phyloP scores from a whole-genome alignment of 2,329 filamentous ascomycete genomes.

The Stenocarpella maydis region DNA sequence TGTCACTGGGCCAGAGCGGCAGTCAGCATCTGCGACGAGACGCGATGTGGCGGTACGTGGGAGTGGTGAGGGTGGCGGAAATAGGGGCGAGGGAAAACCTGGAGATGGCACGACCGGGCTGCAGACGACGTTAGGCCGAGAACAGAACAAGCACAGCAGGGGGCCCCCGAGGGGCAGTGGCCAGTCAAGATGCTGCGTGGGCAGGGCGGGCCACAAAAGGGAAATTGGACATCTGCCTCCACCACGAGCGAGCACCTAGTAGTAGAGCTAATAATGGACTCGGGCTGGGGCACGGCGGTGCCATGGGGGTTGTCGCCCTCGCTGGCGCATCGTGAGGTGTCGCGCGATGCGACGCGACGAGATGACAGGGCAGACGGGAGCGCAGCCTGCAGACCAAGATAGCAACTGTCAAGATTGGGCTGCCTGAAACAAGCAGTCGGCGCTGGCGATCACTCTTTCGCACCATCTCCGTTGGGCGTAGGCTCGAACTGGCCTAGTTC shows the following conservation, averaged over 20 bases:
- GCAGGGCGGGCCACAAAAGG: conserved; percentile 34
- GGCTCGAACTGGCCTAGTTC: conserved; percentile 1
- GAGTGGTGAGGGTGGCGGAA: conserved; percentile 10
- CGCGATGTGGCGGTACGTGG: conserved; percentile 1
- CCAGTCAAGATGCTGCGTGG: conserved; percentile 8
- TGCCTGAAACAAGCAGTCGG: conserved; percentile 23
- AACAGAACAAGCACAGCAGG: conserved; percentile 22
- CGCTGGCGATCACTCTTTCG: conserved; percentile 18
- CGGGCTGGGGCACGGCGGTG: neutral
- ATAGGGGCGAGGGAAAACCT: conserved; percentile 14
- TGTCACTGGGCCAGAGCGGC: conserved; percentile 11
- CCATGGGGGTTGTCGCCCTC: too few relatives aligned
- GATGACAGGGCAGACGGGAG: neutral
- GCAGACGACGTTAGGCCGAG: conserved; percentile 16
- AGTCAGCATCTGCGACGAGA: neutral
- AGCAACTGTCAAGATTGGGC: conserved; percentile 1
- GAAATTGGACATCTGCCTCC: conserved; percentile 44
- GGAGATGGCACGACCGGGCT: conserved; percentile 21
- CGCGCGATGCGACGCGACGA: neutral
- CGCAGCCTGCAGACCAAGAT: neutral
- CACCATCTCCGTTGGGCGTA: conserved; percentile 6
- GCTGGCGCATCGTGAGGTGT: too few relatives aligned
- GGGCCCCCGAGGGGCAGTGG: neutral
- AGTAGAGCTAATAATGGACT: too few relatives aligned
- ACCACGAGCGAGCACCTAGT: too few relatives aligned